These are phyloP conservation scores for Candida sithepensis DNA, from an alignment of 805 yeast genomes.

Conservation along the genomic window DNA sequence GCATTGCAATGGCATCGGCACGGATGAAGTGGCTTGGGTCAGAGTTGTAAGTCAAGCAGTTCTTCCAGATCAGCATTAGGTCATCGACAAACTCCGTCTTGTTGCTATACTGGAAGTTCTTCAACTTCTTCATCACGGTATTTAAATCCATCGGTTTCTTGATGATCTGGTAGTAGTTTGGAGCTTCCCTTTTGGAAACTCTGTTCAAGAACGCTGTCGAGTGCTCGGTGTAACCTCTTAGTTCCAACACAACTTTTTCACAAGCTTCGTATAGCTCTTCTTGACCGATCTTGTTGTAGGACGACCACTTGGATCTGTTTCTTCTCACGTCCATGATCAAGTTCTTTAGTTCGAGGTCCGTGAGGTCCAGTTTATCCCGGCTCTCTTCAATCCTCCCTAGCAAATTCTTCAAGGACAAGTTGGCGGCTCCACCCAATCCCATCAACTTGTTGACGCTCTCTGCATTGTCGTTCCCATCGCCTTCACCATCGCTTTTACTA, in stretches of 20 bases:
- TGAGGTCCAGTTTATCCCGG: slow-evolving; percentile 68
- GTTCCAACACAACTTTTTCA: slow-evolving; percentile 87
- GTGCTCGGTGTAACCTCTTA: slow-evolving; percentile 91
- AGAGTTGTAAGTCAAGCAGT: slow-evolving; percentile 88
- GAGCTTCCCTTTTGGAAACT: slow-evolving; percentile 98
- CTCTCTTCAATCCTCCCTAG: slow-evolving; percentile 73
- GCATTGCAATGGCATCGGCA: slow-evolving; percentile 94
- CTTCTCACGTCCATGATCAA: slow-evolving; percentile 90
- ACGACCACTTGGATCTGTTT: slow-evolving; percentile 96
- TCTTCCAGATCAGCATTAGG: slow-evolving; percentile 90
- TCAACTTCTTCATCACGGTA: slow-evolving; percentile 88
- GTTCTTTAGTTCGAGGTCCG: slow-evolving; percentile 80
- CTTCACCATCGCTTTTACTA: slow-evolving; percentile 12
- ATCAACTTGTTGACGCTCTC: slow-evolving; percentile 27
- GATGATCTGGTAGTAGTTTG: slow-evolving; percentile 86
- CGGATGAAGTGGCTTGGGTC: slow-evolving; percentile 92
- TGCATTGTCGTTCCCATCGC: slow-evolving; percentile 17
- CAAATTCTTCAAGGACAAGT: slow-evolving; percentile 73
- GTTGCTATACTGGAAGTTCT: slow-evolving; percentile 73
- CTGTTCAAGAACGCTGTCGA: slow-evolving; percentile 93
- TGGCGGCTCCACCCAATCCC: slow-evolving; percentile 60
- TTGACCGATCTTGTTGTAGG: slow-evolving; percentile 92
- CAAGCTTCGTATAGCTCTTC: slow-evolving; percentile 97
- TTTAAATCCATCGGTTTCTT: slow-evolving; percentile 95
- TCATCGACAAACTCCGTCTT: slow-evolving; percentile 94